Percentiles rank a stretch among this genome's conserved stretches.
Conservation (phyloP, 768 basidiomycete genomes). For the Tricholoma saponaceum region DNA sequence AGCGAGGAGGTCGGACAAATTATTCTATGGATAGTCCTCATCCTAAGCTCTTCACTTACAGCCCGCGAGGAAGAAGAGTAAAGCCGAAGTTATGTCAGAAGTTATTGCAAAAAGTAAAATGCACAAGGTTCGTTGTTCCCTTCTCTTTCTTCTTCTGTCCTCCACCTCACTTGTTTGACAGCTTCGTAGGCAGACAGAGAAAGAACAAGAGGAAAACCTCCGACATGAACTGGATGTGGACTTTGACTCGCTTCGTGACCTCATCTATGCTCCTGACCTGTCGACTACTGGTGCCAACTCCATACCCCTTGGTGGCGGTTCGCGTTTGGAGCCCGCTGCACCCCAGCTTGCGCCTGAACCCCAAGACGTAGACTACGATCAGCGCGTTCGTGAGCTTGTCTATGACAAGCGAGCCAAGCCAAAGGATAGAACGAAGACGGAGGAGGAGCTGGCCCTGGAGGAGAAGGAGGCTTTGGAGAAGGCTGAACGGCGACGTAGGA, state of each 20-base stretch:
- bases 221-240: conserved; percentile 88
- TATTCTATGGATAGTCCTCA: background rate
- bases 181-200: conserved; percentile 85
- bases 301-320: conserved; percentile 25
- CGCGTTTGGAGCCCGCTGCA: conserved; percentile 12
- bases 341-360: conserved; percentile 22
- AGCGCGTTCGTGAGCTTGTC: conserved; percentile 85
- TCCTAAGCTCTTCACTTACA: conserved; percentile 21
- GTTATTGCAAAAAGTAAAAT: conserved; percentile 97
- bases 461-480: conserved; percentile 84
- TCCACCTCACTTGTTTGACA: conserved; percentile 24
- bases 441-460: conserved; percentile 88
- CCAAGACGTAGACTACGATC: conserved; percentile 77
- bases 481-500: conserved; percentile 72
- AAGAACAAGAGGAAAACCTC: conserved; percentile 79
- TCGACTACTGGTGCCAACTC: conserved; percentile 36
- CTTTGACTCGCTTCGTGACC: conserved; percentile 71
- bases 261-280: conserved; percentile 61
- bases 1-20: conserved; percentile 37
- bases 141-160: conserved; percentile 6
- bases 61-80: conserved; percentile 84
- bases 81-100: conserved; percentile 97
- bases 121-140: conserved; percentile 66
- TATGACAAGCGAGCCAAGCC: conserved; percentile 93
- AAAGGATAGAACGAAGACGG: conserved; percentile 93